phyloP scores from a whole-genome alignment of 1,284 basidiomycete genomes.

The Puccinia triticina region DNA sequence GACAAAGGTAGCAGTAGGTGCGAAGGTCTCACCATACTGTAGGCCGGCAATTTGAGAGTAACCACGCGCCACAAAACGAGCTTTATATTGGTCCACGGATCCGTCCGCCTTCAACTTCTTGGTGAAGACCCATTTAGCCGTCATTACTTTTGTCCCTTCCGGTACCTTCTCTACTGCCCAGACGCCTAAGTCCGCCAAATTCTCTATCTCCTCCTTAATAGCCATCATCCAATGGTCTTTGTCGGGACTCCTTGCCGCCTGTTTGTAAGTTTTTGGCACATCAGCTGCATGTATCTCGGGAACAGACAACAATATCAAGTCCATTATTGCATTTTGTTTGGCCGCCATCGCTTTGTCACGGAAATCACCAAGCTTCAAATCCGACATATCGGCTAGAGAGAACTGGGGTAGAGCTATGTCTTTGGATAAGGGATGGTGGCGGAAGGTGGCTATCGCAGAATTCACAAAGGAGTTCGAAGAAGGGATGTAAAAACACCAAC shows the following conservation, averaged over 20 bases:
- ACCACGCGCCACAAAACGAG: neutral
- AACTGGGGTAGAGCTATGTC: neutral
- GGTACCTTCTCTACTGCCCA: no score
- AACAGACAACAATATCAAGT: neutral
- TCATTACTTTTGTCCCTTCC: neutral
- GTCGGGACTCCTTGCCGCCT: neutral
- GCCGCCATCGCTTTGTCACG: neutral
- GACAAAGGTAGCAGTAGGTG: no score
- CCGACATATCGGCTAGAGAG: no score
- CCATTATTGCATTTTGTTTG: neutral
- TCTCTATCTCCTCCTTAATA: neutral
- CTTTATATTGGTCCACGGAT: neutral
- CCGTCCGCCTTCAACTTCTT: neutral
- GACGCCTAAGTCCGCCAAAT: no score
- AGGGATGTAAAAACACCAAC: neutral
- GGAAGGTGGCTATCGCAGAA: neutral
- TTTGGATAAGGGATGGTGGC: neutral
- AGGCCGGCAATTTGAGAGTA: constrained; percentile 15
- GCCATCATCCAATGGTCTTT: neutral
- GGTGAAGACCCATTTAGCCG: constrained; percentile 6
- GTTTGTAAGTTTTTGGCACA: neutral
- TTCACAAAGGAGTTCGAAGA: neutral
- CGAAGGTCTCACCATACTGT: no score
- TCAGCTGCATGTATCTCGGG: neutral
- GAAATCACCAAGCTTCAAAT: neutral